These are phyloP conservation scores for Acanthamoeba royreba DNA, from an alignment of 208 protist species.

Conservation along the genomic window DNA sequence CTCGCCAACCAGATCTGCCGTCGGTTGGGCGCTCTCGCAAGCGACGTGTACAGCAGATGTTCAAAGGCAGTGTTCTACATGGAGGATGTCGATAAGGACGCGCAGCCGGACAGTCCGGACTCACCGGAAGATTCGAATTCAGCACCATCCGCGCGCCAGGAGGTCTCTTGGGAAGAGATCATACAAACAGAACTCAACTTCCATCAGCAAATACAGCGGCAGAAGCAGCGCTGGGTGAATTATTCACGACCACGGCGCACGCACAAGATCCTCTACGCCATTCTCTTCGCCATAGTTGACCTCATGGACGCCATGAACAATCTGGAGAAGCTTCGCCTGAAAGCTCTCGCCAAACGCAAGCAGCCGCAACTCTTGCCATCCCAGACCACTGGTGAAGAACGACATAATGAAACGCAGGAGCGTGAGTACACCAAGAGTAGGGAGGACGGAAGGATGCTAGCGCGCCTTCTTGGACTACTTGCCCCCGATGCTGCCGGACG, in stretches of 20 bases:
- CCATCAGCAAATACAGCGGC: not conserved
- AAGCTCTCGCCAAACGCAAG: not conserved
- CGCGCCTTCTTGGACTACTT: not conserved
- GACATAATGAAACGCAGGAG: not conserved
- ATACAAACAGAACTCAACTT: not conserved
- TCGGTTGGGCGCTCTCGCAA: not conserved
- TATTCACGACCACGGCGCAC: not conserved
- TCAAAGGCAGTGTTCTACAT: not conserved
- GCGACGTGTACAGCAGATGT: constrained; percentile 5
- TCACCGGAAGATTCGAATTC: not conserved
- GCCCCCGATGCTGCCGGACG: not conserved
- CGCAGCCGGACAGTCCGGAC: no score
- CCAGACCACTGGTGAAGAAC: not conserved
- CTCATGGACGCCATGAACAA: constrained; percentile 35
- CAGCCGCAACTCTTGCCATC: not conserved
- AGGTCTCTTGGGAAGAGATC: not conserved
- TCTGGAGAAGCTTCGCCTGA: not conserved
- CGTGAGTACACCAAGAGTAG: not conserved
- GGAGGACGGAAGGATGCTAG: not conserved
- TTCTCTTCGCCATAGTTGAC: not conserved
- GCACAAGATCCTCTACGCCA: not conserved
- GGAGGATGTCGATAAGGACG: not conserved
- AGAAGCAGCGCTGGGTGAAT: constrained; percentile 4
- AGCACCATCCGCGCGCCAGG: not conserved
- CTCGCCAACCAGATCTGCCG: constrained; percentile 8